Evolutionary conservation across 2,329 filamentous ascomycete species (phyloP).

Genomic region (Cladophialophora exuberans): DNA sequence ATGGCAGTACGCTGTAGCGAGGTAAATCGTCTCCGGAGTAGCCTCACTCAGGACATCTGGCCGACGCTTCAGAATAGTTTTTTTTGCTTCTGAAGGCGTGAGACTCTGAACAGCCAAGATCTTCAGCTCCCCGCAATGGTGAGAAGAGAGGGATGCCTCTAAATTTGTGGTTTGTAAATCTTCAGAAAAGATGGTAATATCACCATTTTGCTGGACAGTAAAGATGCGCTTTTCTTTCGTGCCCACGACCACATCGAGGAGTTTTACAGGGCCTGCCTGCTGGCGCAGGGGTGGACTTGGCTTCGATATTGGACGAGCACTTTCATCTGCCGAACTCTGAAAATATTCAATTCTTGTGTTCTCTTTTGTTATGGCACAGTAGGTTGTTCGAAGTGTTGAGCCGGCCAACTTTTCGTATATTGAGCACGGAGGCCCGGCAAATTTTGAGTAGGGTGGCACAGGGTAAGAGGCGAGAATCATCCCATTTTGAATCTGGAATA

Average conservation of each 20-base stretch:
- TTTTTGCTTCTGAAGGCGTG: constrained; percentile 30
- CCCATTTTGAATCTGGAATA: constrained; percentile 60
- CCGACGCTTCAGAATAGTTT: constrained; percentile 33
- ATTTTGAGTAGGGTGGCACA: constrained; percentile 61
- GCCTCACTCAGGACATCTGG: constrained; percentile 30
- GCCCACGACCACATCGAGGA: constrained; percentile 34
- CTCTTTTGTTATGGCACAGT: constrained; percentile 54
- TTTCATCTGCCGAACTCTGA: constrained; percentile 48
- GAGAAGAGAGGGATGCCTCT: constrained; percentile 14
- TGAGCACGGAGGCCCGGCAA: constrained; percentile 62
- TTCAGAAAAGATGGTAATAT: constrained; percentile 43
- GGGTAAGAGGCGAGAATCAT: constrained; percentile 64
- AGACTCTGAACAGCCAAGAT: constrained; percentile 29
- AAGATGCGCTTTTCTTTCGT: constrained; percentile 36
- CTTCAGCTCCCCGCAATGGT: constrained; percentile 13
- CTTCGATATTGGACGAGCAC: constrained; percentile 21
- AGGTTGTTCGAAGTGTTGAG: constrained; percentile 57
- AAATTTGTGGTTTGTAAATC: constrained; percentile 32
- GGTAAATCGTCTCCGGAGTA: constrained; percentile 11
- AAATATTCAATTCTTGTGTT: constrained; percentile 59
- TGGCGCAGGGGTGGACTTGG: constrained; percentile 38
- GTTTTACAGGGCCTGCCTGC: constrained; percentile 45
- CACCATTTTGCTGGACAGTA: constrained; percentile 49
- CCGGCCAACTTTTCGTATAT: constrained; percentile 54
- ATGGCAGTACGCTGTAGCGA: constrained; percentile 17